Conservation (phyloP, 208 protist genomes). For the Polymyxa betae region DNA sequence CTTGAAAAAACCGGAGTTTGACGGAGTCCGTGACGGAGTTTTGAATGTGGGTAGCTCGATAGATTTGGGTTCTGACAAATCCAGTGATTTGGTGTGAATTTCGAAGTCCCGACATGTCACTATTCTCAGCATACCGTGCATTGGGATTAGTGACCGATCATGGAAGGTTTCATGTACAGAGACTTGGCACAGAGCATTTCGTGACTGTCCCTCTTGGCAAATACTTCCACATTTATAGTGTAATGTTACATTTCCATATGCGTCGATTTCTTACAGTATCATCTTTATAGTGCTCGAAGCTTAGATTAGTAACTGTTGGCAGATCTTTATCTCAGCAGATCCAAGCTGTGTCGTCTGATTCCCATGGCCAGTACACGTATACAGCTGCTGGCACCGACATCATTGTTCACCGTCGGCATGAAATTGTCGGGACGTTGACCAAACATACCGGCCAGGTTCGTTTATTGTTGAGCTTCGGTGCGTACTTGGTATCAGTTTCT, state of each 20-base stretch:
- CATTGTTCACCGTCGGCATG: neutral
- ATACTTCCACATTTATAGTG: conserved; percentile 37
- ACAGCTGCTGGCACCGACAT: neutral
- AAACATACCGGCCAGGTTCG: neutral
- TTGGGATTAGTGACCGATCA: neutral
- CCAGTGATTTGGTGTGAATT: too few relatives aligned
- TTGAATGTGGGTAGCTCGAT: too few relatives aligned
- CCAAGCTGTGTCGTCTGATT: neutral
- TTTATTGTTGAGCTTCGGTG: neutral
- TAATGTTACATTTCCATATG: conserved; percentile 6
- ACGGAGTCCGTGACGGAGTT: too few relatives aligned
- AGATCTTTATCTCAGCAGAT: neutral
- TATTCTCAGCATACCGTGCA: conserved; percentile 12
- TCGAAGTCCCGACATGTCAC: too few relatives aligned
- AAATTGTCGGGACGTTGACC: neutral
- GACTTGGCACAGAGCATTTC: conserved; percentile 31
- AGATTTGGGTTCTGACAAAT: too few relatives aligned
- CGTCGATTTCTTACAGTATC: neutral
- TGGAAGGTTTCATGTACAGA: neutral
- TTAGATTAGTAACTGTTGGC: neutral
- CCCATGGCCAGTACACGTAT: neutral
- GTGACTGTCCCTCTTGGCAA: conserved; percentile 13
- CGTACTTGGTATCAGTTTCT: neutral
- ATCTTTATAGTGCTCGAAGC: neutral
- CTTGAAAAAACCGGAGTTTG: too few relatives aligned